Evolutionary conservation across 768 basidiomycete genomes (phyloP), one percentile per base, ranked within the genome.

Genomic region (Collybia sp.): DNA sequence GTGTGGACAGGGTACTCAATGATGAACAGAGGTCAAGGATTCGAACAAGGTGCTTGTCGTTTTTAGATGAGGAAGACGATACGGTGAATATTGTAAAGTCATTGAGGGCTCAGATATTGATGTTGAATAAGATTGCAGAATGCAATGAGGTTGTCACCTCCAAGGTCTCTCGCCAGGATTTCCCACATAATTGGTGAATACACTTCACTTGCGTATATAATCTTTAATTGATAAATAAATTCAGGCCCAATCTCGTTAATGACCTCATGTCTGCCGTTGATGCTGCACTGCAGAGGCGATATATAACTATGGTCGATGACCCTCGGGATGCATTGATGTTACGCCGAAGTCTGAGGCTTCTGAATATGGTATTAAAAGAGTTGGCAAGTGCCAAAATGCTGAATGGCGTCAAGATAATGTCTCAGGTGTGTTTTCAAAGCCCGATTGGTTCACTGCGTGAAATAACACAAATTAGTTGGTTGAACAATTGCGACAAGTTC

Each of bases 151-250:
- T 86, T 25, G 80, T 88, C 18, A 73, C 90, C 8, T 72, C 81
- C 11, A 93, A 84, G 59, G 78, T 93, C 43, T 85, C 89, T 6
- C 79, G 93, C 30, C 60, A 75, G 16, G 93, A 95, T 56, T 92
- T 79, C 60, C 88, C 89, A 8, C 64, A 57, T 30, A 72, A 72
- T 33, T 94, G 92, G 92, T 86, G 58, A 48, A 25, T 25, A 25
- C 25, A 25, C 25, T 8, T 25, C 25, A 25, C 25, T 8, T 25
- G 25, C 25, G 25, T 25, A 25, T 25, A 25, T 25, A 25, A 25
- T 25, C n/a, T n/a, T n/a, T n/a, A n/a, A n/a, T n/a, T n/a, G n/a
- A 25, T 25, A 25, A 4, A 25, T 25, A 3, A 25, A 43, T 17
- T 4, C 31, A 89, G 88, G 88, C 75, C 81, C 12, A 72, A 67